Evolutionary conservation across 176 grass and related monocot genomes (phyloP).

Genomic region (Aegilops tauschii): DNA sequence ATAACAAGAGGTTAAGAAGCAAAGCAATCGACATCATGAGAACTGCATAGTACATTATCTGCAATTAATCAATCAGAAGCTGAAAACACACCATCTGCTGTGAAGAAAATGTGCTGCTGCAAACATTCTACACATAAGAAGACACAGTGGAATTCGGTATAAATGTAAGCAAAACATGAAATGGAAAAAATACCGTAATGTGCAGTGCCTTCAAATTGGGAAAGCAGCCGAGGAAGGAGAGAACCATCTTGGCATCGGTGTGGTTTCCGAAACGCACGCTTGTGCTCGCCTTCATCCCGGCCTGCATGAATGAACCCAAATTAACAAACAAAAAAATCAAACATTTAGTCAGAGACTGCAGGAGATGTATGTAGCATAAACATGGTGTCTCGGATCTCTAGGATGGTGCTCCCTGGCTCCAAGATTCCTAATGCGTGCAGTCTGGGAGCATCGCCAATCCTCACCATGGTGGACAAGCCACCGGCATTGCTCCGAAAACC

Average conservation of each 20-base stretch:
- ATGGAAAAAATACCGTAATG: neutral
- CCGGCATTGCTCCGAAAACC: neutral
- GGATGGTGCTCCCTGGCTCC: neutral
- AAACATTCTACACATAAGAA: too few species aligned
- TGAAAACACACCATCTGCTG: too few species aligned
- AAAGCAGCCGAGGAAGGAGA: slow-evolving; percentile 11
- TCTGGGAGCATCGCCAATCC: slow-evolving; percentile 12
- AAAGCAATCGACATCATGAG: too few species aligned
- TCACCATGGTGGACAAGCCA: neutral
- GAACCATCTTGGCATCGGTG: neutral
- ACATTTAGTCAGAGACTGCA: neutral
- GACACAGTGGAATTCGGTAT: neutral
- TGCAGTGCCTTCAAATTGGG: neutral
- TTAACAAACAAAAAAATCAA: too few species aligned
- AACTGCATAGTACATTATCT: too few species aligned
- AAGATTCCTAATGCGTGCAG: neutral
- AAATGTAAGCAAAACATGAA: neutral
- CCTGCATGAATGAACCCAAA: neutral
- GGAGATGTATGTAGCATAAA: neutral
- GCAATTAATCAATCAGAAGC: too few species aligned
- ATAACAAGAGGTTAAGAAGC: too few species aligned
- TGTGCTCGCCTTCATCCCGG: neutral
- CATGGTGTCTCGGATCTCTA: neutral
- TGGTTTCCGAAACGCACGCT: neutral
- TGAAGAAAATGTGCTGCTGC: too few species aligned